These are phyloP conservation scores for Umbelopsis ramanniana DNA, from an alignment of 192 early-diverging fungal species.

Conservation along the genomic window DNA sequence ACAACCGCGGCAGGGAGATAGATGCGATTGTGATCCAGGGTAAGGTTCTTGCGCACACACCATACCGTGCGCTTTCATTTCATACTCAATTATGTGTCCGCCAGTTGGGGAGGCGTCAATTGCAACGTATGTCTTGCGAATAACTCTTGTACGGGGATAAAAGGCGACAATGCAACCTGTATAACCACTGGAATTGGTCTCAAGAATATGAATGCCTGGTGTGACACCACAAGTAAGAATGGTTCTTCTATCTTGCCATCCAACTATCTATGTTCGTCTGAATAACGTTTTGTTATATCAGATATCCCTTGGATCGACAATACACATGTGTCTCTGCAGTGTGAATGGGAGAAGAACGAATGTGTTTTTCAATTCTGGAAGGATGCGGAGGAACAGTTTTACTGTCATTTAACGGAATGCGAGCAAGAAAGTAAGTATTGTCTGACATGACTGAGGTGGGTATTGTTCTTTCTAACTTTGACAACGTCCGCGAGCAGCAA, in stretches of 20 bases:
- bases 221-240: slow-evolving; percentile 41
- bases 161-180: slow-evolving; percentile 38
- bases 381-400: slow-evolving; percentile 83
- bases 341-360: slow-evolving; percentile 50
- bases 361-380: slow-evolving; percentile 70
- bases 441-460: no score
- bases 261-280: background rate
- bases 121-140: slow-evolving; percentile 71
- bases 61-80: background rate
- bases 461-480: no score
- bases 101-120: slow-evolving; percentile 84
- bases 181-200: slow-evolving; percentile 41
- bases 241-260: background rate
- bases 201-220: slow-evolving; percentile 44
- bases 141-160: slow-evolving; percentile 26
- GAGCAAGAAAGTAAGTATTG: slow-evolving; percentile 33
- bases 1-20: slow-evolving; percentile 24
- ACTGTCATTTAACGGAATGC: slow-evolving; percentile 79
- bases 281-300: background rate
- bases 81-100: background rate
- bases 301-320: slow-evolving; percentile 54
- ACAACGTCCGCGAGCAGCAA: background rate
- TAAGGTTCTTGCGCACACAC: slow-evolving; percentile 8
- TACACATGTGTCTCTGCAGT: slow-evolving; percentile 62
- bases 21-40: slow-evolving; percentile 38